A percentile compares a stretch with the other conserved stretches of the same genome.
These are phyloP conservation scores for Didymella lethalis DNA, from an alignment of 2,329 filamentous ascomycete genomes.

Conservation along the genomic window DNA sequence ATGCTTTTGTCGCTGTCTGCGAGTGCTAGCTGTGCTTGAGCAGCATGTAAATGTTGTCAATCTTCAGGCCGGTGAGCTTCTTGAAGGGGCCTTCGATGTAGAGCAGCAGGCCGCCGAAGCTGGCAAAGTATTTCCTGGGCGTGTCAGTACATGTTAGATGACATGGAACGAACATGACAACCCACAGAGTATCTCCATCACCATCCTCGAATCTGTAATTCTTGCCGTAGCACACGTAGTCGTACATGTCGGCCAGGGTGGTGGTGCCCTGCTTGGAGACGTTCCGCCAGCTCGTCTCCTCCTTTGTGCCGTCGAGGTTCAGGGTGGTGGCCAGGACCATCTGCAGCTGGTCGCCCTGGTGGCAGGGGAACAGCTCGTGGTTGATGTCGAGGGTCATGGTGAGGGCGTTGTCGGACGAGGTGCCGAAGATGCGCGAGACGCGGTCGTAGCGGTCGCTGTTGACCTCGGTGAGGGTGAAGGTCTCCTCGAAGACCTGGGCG, in stretches of 20 bases:
- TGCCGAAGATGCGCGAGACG: slow-evolving; percentile 83
- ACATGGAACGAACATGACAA: slow-evolving; percentile 29
- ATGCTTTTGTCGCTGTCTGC: slow-evolving; percentile 25
- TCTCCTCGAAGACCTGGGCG: slow-evolving; percentile 91
- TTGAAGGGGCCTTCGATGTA: slow-evolving; percentile 93
- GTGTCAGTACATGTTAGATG: slow-evolving; percentile 35
- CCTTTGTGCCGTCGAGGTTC: slow-evolving; percentile 77
- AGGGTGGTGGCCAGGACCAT: slow-evolving; percentile 86
- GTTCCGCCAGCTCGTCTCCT: slow-evolving; percentile 71
- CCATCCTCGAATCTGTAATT: slow-evolving; percentile 88
- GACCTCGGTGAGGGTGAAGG: slow-evolving; percentile 80
- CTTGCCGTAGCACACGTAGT: slow-evolving; percentile 89
- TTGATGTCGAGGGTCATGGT: slow-evolving; percentile 91
- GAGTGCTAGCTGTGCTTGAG: slow-evolving; percentile 76
- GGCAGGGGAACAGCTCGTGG: slow-evolving; percentile 85
- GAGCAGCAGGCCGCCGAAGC: slow-evolving; percentile 90
- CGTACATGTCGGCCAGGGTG: slow-evolving; percentile 77
- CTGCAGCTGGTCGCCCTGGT: slow-evolving; percentile 76
- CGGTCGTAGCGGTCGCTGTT: slow-evolving; percentile 94
- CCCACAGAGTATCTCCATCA: slow-evolving; percentile 86
- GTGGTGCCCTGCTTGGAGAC: slow-evolving; percentile 58
- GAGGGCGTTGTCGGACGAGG: slow-evolving; percentile 77
- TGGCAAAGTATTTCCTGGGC: slow-evolving; percentile 86
- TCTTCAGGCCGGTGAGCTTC: slow-evolving; percentile 88
- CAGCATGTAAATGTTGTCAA: slow-evolving; percentile 92